These are phyloP conservation scores for Clarireedia monteithiana DNA, from an alignment of 2,329 filamentous ascomycete genomes.

Conservation along the genomic window DNA sequence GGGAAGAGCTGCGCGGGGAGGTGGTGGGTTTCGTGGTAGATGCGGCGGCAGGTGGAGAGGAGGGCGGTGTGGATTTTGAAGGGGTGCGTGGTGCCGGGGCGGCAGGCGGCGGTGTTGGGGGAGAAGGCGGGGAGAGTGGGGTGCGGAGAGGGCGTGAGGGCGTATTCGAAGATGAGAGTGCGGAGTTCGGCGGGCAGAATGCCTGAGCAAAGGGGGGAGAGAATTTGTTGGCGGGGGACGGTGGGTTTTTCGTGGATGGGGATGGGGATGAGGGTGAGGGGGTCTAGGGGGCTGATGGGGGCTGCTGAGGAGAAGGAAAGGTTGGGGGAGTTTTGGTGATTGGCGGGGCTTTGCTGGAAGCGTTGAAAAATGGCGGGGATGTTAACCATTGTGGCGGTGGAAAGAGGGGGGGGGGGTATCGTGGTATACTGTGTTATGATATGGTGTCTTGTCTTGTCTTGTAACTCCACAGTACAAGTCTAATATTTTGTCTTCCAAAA, in stretches of 20 bases:
- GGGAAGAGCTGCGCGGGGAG: constrained; percentile 15
- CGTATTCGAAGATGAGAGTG: neutral
- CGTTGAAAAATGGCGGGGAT: neutral
- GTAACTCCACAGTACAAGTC: too few relatives aligned
- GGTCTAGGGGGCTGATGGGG: too few relatives aligned
- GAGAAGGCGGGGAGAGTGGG: neutral
- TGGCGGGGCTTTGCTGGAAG: neutral
- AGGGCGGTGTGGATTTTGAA: constrained; percentile 13
- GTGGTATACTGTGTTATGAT: too few relatives aligned
- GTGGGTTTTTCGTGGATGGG: neutral
- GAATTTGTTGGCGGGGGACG: neutral
- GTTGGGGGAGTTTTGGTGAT: too few relatives aligned
- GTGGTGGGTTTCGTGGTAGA: constrained; percentile 22
- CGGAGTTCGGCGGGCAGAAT: constrained; percentile 1
- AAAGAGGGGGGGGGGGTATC: neutral
- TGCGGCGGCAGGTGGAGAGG: constrained; percentile 17
- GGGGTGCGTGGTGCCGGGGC: constrained; percentile 14
- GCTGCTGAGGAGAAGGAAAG: too few relatives aligned
- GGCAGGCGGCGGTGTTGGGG: constrained; percentile 10
- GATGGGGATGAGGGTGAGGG: neutral
- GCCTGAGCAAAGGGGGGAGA: neutral
- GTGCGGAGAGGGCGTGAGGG: neutral
- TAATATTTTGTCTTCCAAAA: too few relatives aligned
- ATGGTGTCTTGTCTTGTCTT: too few relatives aligned
- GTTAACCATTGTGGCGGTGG: neutral